These are phyloP conservation scores for Serendipita indica DNA, from an alignment of 768 basidiomycete species.

Conservation along the genomic window DNA sequence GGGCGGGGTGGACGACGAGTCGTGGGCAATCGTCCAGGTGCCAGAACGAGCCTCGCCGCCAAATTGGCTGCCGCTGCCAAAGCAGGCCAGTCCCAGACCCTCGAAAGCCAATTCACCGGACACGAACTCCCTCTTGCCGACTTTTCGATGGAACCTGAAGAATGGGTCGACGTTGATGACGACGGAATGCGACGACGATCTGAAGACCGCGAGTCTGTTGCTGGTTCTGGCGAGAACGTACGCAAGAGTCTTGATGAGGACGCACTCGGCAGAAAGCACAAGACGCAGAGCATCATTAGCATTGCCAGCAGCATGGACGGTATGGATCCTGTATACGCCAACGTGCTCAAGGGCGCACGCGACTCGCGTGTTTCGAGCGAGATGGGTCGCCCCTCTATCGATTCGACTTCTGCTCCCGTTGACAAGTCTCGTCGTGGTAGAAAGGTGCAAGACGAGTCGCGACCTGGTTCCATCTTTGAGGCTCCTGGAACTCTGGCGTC, in stretches of 20 bases:
- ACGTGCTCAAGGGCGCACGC: conserved; percentile 47
- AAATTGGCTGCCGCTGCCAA: conserved; percentile 44
- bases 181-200: background rate
- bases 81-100: background rate
- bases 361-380: conserved; percentile 30
- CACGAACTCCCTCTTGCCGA: conserved; percentile 1
- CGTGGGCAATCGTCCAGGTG: conserved; percentile 27
- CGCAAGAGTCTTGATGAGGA: background rate
- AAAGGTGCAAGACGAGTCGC: conserved; percentile 36
- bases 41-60: conserved; percentile 37
- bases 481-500: conserved; percentile 58
- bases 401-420: conserved; percentile 28
- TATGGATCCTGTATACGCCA: conserved; percentile 78
- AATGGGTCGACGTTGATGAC: conserved; percentile 7
- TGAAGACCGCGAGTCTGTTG: background rate
- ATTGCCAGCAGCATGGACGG: conserved; percentile 51
- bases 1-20: conserved; percentile 39
- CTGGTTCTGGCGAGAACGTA: background rate
- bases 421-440: background rate
- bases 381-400: conserved; percentile 9
- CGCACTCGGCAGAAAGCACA: background rate
- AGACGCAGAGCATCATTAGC: conserved; percentile 7
- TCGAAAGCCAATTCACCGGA: background rate
- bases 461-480: conserved; percentile 56
- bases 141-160: conserved; percentile 7